Conservation (phyloP, 2,329 filamentous ascomycete species). For the Neonectria hederae region DNA sequence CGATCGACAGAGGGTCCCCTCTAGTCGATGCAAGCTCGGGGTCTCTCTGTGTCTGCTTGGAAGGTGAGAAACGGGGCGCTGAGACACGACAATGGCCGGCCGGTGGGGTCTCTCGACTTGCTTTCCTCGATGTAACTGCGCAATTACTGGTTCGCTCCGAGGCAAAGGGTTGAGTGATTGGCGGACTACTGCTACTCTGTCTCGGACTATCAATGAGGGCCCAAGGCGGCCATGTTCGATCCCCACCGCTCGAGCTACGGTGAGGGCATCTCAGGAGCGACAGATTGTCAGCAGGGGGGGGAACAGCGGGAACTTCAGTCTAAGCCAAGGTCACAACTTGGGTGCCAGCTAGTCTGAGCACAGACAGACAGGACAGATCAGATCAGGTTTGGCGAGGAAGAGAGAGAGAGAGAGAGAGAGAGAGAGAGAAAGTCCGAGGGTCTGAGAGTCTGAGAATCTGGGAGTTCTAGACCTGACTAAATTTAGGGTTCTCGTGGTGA, state of each 20-base stretch:
- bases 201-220: neutral
- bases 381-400: too few relatives aligned
- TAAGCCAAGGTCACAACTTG: neutral
- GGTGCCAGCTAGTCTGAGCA: neutral
- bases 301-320: neutral
- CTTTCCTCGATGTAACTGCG: neutral
- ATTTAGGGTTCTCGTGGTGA: neutral
- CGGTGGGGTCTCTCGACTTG: neutral
- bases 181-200: neutral
- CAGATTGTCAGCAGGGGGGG: neutral
- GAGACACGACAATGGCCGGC: neutral
- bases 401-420: too few relatives aligned
- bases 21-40: neutral
- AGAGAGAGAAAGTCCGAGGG: neutral
- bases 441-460: neutral
- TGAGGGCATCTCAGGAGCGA: neutral
- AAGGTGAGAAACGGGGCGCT: neutral
- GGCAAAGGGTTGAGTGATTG: neutral
- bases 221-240: neutral
- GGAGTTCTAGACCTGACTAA: neutral
- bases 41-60: neutral
- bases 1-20: neutral
- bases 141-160: neutral
- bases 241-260: neutral
- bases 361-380: neutral